Base-by-base conservation (phyloP, 2,329 filamentous ascomycete genomes). In the Alternaria postmessia region DNA sequence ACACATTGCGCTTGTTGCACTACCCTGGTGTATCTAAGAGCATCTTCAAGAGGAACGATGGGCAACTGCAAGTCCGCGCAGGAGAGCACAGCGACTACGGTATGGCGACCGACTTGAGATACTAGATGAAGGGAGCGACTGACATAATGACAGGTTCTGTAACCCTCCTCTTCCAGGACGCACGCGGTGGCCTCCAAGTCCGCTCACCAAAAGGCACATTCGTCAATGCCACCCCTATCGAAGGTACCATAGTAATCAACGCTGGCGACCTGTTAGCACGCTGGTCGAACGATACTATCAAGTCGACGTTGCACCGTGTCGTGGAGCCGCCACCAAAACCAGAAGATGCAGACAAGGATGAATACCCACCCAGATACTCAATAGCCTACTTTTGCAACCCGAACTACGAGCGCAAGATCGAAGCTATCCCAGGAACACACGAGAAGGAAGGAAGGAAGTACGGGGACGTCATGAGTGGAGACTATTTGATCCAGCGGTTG, bases 311-410 rank as follows among this genome's bases (percentile, higher is more conserved):
- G 61, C 94, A 97, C 78, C 88, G 93, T 11, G 94, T 97, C 1
- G 91, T 97, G 5, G 91, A 97, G 80, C 94, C 94, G 2, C 91
- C 92, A 0, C 70, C 75, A 5, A 76, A 75, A 39, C 63, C 69
- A 11, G 75, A 79, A 1, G 81, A 83, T 16, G 84, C 83, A 4
- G 82, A 81, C 16, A 81, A 80, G 7, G 77, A 76, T 3, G 84
- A 84, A 18, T 90, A 96, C 76, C 92, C 93, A 1, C 84, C 92
- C 6, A 67, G 82, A 28, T 97, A 97, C 74, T 94, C 91, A 70
- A 90, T 97, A 74, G 94, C 93, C 69, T 97, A 96, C 80, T 96
- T 96, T 76, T 96, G 93, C 82, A 94, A 96, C 69, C 92, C 93
- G 8, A 93, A 96, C 74, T 90, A 88, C 74, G 86, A 91, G 61